phyloP scores from a whole-genome alignment of 768 basidiomycete genomes.

The Tylopilus balloui region DNA sequence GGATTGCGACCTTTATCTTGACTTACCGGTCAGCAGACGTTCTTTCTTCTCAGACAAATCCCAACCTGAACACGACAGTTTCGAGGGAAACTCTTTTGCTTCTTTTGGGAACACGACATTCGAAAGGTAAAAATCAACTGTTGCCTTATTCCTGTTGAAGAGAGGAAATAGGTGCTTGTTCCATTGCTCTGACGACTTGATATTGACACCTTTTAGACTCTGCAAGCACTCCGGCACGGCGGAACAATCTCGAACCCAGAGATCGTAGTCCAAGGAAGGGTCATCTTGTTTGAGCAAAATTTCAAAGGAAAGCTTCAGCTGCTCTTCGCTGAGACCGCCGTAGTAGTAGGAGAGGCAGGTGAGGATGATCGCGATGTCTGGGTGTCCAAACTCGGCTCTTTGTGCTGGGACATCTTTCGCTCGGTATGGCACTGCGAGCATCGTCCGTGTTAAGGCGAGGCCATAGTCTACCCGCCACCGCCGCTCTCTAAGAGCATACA shows the following conservation, averaged over 20 bases:
- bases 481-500: constrained; percentile 34
- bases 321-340: constrained; percentile 37
- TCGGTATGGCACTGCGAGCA: constrained; percentile 50
- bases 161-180: constrained; percentile 21
- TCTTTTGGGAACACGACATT: constrained; percentile 46
- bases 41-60: constrained; percentile 32
- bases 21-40: constrained; percentile 15
- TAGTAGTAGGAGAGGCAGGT: constrained; percentile 35
- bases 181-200: constrained; percentile 28
- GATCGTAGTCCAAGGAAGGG: not conserved
- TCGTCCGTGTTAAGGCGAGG: constrained; percentile 37
- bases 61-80: constrained; percentile 35
- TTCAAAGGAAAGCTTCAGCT: constrained; percentile 38
- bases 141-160: constrained; percentile 25
- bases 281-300: constrained; percentile 29
- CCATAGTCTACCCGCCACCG: constrained; percentile 54
- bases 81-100: constrained; percentile 34
- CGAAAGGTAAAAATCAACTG: constrained; percentile 41
- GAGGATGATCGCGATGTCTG: constrained; percentile 32
- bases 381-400: constrained; percentile 48
- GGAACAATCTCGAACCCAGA: constrained; percentile 10
- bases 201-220: not conserved
- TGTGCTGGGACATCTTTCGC: constrained; percentile 47
- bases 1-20: not conserved
- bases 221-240: not conserved